Base-by-base conservation (phyloP, 495 filamentous ascomycete species). In the Arthonia radiata region DNA sequence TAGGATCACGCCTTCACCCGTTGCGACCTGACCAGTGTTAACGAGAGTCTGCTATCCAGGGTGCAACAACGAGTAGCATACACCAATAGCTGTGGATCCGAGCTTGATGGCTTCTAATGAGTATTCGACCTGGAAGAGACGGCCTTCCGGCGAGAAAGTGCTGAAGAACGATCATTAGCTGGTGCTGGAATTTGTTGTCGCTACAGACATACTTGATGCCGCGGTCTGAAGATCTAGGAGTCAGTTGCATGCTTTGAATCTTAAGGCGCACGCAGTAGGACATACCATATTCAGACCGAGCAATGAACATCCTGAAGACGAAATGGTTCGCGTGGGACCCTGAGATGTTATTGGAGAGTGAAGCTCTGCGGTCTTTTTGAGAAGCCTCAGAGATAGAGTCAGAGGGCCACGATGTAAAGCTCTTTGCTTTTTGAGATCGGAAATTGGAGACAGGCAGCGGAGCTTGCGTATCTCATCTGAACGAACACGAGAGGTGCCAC, bases 111-210 rank as follows among this genome's bases (percentile, higher is more conserved):
- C 86, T 67, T 97, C 86, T 36, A 97, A 75, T 31, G 89, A 94
- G 67, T 97, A 97, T 73, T 97, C 86, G 56, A 97, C 86, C 63
- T 97, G 86, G 68, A 97, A 97, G 50, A 97, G 74, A 57, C 86
- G 86, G 41, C 86, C 86, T 64, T 97, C 86, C 26, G 86, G 86
- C 38, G 86, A 97, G 73, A 97, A 97, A 64, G 86, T 97, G 64
- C 82, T 94, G 48, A 10, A 30, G 21, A 35, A 15, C 37, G 27
- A 40, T 49, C 25, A 39, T 24, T 26, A 13, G 30, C 8, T 9
- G 24, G n/a, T 5, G 4, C 13, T 8, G 15, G 14, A 27, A 15
- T 24, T 26, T 28, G 30, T 25, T 26, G 28, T 15, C 28, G 26
- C 29, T 17, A 29, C 23, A 30, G 18, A 29, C 70, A 37, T 71